Evolutionary conservation across 2,329 filamentous ascomycete species (phyloP).

Genomic region (Sarocladium oryzae): DNA sequence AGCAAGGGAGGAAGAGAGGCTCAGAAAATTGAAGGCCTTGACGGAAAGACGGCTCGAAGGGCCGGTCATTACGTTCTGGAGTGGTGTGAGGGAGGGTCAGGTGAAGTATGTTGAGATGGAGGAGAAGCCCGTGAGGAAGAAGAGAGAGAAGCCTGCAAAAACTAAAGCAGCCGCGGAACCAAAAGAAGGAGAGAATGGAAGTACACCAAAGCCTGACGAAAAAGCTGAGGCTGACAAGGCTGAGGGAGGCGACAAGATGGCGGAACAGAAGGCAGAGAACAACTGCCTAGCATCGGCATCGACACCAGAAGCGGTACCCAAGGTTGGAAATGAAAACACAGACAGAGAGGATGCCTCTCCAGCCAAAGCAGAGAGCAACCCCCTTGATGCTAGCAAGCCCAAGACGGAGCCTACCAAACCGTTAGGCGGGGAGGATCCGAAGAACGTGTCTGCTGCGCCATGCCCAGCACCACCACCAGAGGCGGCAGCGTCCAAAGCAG

Average conservation of each 20-base stretch:
- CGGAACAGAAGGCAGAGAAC: not conserved
- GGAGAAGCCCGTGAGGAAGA: slow-evolving; percentile 54
- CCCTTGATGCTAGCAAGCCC: not conserved
- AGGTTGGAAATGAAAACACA: not conserved
- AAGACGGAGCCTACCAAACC: not conserved
- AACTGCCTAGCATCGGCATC: not conserved
- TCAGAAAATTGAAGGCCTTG: slow-evolving; percentile 76
- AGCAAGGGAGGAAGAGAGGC: slow-evolving; percentile 75
- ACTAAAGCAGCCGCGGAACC: slow-evolving; percentile 10
- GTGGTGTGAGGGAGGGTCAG: slow-evolving; percentile 77
- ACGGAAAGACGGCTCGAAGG: slow-evolving; percentile 82
- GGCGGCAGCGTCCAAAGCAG: not conserved
- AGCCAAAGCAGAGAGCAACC: not conserved
- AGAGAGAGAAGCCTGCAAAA: slow-evolving; percentile 34
- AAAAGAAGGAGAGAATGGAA: slow-evolving; percentile 15
- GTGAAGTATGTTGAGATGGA: slow-evolving; percentile 41
- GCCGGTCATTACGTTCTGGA: slow-evolving; percentile 88
- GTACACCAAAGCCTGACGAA: slow-evolving; percentile 11
- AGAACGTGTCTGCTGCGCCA: not conserved
- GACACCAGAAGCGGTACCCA: not conserved
- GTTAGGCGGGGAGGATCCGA: not conserved
- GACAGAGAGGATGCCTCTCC: not conserved
- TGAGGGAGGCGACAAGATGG: not conserved
- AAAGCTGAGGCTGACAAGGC: not conserved
- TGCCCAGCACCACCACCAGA: not conserved